Evolutionary conservation across 352 stramenopile genomes (phyloP).

Genomic region (Plasmopara muralis): DNA sequence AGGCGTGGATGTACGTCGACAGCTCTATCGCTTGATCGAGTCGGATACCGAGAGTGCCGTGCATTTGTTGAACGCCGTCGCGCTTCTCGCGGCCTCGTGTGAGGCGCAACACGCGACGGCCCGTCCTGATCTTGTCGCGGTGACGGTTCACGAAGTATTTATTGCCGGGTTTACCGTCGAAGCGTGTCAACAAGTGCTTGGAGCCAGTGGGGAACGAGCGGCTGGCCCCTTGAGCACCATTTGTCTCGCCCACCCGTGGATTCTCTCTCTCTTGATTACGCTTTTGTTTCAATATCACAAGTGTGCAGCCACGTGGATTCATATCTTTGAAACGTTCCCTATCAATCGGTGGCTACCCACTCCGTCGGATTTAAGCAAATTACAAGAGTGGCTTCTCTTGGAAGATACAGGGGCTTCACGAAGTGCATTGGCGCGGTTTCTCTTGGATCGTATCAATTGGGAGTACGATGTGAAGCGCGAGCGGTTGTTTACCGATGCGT

Average conservation of each 20-base stretch:
- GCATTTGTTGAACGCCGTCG: constrained; percentile 65
- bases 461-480: constrained; percentile 63
- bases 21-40: constrained; percentile 54
- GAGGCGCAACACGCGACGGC: constrained; percentile 11
- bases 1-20: constrained; percentile 29
- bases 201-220: constrained; percentile 42
- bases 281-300: constrained; percentile 75
- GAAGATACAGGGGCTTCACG: constrained; percentile 58
- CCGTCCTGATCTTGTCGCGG: constrained; percentile 39
- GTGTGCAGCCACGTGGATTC: constrained; percentile 69
- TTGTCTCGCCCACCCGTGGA: constrained; percentile 51
- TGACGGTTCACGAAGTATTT: constrained; percentile 65
- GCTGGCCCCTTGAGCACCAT: constrained; percentile 53
- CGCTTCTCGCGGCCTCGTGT: constrained; percentile 40
- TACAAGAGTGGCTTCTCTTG: constrained; percentile 80
- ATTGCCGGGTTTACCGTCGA: constrained; percentile 50
- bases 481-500: constrained; percentile 55
- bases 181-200: constrained; percentile 35
- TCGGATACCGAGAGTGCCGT: constrained; percentile 59
- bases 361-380: constrained; percentile 47
- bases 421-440: constrained; percentile 58
- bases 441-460: constrained; percentile 83
- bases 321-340: constrained; percentile 81
- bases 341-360: constrained; percentile 80
- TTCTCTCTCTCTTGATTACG: constrained; percentile 54